Evolutionary conservation across 345 rosid genomes (phyloP).

Genomic region (Erucastrum elatum): DNA sequence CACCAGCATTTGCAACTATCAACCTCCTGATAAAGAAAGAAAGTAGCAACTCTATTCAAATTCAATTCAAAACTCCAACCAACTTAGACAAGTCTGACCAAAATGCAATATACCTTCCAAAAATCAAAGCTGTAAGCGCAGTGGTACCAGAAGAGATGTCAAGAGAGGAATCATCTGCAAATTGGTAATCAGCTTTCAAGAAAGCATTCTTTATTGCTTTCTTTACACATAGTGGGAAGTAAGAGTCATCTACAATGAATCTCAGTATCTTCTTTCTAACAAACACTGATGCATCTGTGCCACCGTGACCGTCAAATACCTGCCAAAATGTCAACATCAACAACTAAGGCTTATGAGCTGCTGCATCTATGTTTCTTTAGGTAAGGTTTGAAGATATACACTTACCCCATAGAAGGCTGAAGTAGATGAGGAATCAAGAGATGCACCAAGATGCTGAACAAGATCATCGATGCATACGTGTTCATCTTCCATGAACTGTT

Average conservation of each 20-base stretch:
- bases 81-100: neutral
- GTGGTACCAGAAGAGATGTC: constrained; percentile 98
- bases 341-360: neutral
- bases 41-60: neutral
- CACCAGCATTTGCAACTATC: constrained; percentile 92
- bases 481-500: constrained; percentile 93
- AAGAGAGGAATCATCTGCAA: constrained; percentile 79
- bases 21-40: constrained; percentile 54
- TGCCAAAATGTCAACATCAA: constrained; percentile 37
- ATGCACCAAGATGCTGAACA: constrained; percentile 53
- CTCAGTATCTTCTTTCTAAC: constrained; percentile 68
- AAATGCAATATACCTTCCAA: constrained; percentile 58
- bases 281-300: constrained; percentile 86
- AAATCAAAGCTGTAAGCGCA: constrained; percentile 73
- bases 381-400: constrained; percentile 8
- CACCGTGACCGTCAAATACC: constrained; percentile 99
- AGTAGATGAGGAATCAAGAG: constrained; percentile 53
- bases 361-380: constrained; percentile 3
- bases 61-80: neutral
- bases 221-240: constrained; percentile 72
- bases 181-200: constrained; percentile 81
- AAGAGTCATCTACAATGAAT: constrained; percentile 76
- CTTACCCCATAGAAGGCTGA: constrained; percentile 98
- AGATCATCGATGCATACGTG: constrained; percentile 88
- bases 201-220: constrained; percentile 82